A percentile compares a stretch with the other conserved stretches of the same genome.
These are phyloP conservation scores for Nymphaea thermarum DNA, from an alignment of 164 flowering plant species.

Conservation along the genomic window DNA sequence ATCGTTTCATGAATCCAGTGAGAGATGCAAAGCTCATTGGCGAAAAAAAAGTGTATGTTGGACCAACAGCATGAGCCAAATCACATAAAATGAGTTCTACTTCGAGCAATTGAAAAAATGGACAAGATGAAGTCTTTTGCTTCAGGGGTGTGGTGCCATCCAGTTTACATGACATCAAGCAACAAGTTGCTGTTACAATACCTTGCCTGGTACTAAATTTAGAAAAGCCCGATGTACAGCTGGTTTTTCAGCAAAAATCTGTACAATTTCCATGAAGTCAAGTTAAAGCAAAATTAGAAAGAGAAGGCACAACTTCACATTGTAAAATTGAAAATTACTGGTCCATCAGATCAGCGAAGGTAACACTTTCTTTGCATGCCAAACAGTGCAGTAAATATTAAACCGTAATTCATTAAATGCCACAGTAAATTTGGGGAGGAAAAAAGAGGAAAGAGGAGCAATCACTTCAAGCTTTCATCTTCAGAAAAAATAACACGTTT, in stretches of 20 bases:
- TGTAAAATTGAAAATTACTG: background rate
- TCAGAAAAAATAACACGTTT: no score
- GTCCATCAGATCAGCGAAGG: background rate
- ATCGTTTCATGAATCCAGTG: no score
- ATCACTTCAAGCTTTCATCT: no score
- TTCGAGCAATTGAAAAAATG: no score
- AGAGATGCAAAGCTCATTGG: no score
- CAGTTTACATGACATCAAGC: background rate
- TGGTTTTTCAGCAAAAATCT: conserved; percentile 98
- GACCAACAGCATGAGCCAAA: no score
- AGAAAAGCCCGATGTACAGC: conserved; percentile 87
- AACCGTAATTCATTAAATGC: background rate
- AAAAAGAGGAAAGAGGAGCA: no score
- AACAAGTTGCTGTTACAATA: conserved; percentile 9
- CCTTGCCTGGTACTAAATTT: conserved; percentile 76
- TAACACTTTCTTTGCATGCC: no score
- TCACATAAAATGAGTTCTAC: background rate
- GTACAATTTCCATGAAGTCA: conserved; percentile 13
- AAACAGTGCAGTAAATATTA: background rate
- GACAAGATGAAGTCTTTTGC: no score
- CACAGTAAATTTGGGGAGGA: background rate
- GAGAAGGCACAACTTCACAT: conserved; percentile 1
- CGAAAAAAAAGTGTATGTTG: no score
- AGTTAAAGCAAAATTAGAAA: background rate
- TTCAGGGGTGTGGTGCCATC: no score